phyloP scores from a whole-genome alignment of 768 basidiomycete genomes.

The Auricularia sp. region DNA sequence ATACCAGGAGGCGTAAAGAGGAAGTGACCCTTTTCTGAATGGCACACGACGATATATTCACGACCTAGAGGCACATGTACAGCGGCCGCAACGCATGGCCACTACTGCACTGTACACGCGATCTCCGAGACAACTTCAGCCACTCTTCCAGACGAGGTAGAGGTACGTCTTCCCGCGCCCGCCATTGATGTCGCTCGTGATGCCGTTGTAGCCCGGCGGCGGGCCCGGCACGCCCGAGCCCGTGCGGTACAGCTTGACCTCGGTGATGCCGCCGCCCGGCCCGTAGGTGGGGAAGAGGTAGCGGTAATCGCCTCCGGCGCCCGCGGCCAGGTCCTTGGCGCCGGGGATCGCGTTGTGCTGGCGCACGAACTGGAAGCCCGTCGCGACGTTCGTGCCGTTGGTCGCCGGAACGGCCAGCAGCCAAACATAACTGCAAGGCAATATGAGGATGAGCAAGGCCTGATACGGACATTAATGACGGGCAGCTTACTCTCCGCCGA shows the following conservation, averaged over 20 bases:
- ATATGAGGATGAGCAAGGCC: background rate
- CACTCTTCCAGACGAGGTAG: background rate
- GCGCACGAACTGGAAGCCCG: background rate
- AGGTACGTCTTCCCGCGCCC: background rate
- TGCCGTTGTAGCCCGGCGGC: background rate
- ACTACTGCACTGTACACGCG: too few species aligned
- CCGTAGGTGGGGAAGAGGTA: background rate
- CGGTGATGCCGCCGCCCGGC: background rate
- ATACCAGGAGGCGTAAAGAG: too few species aligned
- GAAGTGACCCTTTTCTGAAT: too few species aligned
- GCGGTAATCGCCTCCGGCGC: conserved; percentile 1
- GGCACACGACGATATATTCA: too few species aligned
- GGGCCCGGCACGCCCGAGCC: background rate
- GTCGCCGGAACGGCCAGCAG: background rate
- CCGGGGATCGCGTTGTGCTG: background rate
- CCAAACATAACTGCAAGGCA: background rate
- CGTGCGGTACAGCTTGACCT: background rate
- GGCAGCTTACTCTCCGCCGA: background rate
- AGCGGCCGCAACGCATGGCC: too few species aligned
- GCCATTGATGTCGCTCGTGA: background rate
- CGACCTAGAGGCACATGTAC: too few species aligned
- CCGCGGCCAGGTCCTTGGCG: background rate
- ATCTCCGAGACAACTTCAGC: too few species aligned
- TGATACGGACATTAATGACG: background rate
- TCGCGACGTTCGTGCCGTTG: background rate